phyloP scores from a whole-genome alignment of 2,329 filamentous ascomycete species.

The Mariannaea sp. region DNA sequence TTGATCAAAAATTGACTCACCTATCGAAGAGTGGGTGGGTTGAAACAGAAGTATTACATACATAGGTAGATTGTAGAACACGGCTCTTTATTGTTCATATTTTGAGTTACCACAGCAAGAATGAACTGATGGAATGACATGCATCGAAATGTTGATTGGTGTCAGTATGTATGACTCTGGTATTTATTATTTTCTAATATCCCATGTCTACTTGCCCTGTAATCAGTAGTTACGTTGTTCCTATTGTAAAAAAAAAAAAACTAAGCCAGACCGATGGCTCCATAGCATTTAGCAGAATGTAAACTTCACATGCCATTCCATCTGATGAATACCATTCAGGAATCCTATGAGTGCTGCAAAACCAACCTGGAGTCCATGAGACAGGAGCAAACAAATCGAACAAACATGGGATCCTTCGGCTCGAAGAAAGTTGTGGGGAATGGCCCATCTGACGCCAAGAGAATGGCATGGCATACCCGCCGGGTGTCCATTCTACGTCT shows the following conservation, averaged over 20 bases:
- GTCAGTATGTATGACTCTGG: no score
- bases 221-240: no score
- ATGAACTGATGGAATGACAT: background rate
- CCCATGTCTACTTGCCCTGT: no score
- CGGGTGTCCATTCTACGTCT: background rate
- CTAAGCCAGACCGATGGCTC: no score
- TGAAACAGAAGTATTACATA: background rate
- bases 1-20: background rate
- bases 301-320: no score
- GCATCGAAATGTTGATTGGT: background rate
- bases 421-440: background rate
- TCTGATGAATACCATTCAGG: no score
- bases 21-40: background rate
- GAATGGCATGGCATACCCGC: background rate
- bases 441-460: background rate
- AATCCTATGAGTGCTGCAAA: no score
- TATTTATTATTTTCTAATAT: no score
- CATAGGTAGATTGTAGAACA: background rate
- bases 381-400: background rate
- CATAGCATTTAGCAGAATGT: no score
- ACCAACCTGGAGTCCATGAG: no score
- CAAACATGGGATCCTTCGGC: background rate
- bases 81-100: background rate
- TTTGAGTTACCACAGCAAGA: background rate
- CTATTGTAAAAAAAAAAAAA: no score